These are phyloP conservation scores for Teratosphaeria zuluensis DNA, from an alignment of 2,329 filamentous ascomycete genomes.

Conservation along the genomic window DNA sequence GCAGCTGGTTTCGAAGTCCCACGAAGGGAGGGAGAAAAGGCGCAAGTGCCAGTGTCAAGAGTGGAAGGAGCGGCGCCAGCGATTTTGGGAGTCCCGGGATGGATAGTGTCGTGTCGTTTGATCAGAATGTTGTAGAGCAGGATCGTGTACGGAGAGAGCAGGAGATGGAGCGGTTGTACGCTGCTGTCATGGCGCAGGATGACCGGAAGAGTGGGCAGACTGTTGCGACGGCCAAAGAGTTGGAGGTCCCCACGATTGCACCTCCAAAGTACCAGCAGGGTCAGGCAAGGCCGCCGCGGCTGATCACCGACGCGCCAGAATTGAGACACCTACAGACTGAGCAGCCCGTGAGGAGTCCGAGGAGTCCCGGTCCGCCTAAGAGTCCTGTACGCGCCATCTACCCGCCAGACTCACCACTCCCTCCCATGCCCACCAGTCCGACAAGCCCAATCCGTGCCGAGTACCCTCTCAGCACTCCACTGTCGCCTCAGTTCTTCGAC, in stretches of 20 bases:
- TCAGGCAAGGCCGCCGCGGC: conserved; percentile 11
- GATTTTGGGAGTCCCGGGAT: conserved; percentile 31
- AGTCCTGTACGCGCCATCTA: conserved; percentile 41
- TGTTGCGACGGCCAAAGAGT: background rate
- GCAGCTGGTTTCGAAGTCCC: conserved; percentile 21
- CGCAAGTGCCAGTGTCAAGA: conserved; percentile 14
- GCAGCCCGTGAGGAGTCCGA: conserved; percentile 23
- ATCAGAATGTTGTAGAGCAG: conserved; percentile 63
- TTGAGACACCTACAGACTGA: conserved; percentile 16
- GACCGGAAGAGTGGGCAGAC: conserved; percentile 22
- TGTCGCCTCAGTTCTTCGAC: conserved; percentile 8
- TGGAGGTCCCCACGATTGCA: background rate
- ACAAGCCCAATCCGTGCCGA: conserved; percentile 20
- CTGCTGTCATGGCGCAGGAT: conserved; percentile 84
- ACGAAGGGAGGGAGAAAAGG: conserved; percentile 13
- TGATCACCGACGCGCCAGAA: conserved; percentile 18
- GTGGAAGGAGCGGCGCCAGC: conserved; percentile 32
- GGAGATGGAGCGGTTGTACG: conserved; percentile 85
- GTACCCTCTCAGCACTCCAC: conserved; percentile 8
- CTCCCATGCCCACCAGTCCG: conserved; percentile 12
- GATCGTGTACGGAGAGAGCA: conserved; percentile 67
- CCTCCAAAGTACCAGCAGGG: conserved; percentile 7
- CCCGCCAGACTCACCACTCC: conserved; percentile 27
- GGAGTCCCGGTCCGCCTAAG: conserved; percentile 24
- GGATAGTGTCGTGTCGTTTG: conserved; percentile 61